Conservation (phyloP, 1,284 basidiomycete species). For the Sporisorium sorghi region DNA sequence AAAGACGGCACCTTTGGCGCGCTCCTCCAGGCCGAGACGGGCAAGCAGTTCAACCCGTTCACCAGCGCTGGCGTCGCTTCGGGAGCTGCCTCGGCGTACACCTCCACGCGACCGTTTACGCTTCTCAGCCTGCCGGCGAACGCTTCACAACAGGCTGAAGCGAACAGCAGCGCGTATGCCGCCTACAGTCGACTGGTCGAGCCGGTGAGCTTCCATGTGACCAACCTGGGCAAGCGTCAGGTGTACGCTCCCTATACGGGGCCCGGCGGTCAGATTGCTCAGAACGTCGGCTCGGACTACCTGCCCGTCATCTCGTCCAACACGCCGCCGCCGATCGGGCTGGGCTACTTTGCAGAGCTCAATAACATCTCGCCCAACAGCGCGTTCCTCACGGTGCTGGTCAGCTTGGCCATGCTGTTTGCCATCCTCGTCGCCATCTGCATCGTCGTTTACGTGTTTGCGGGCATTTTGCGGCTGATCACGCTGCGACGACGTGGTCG, state of each 20-base stretch:
- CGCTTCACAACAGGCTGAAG: constrained; percentile 7
- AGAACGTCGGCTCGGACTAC: constrained; percentile 25
- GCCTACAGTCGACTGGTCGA: constrained; percentile 23
- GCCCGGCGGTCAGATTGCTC: constrained; percentile 54
- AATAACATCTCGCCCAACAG: constrained; percentile 61
- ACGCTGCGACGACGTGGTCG: constrained; percentile 24
- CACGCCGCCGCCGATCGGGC: constrained; percentile 42
- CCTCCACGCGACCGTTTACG: constrained; percentile 16
- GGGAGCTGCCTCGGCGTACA: constrained; percentile 24
- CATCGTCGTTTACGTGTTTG: constrained; percentile 35
- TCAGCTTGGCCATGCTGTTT: constrained; percentile 59
- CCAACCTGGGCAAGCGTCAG: constrained; percentile 47
- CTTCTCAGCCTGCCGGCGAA: constrained; percentile 16
- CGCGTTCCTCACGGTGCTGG: constrained; percentile 63
- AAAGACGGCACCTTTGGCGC: constrained; percentile 69
- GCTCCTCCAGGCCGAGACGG: constrained; percentile 47
- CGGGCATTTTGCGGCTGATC: constrained; percentile 31
- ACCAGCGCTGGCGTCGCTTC: constrained; percentile 23
- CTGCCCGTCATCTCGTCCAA: constrained; percentile 51
- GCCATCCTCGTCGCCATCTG: constrained; percentile 48
- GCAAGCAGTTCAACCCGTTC: constrained; percentile 56
- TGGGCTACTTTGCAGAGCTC: constrained; percentile 58
- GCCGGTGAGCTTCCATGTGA: constrained; percentile 35
- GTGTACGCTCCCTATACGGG: constrained; percentile 66
- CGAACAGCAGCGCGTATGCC: constrained; percentile 13